These are phyloP conservation scores for Circinella minor DNA, from an alignment of 371 early-diverging fungal genomes.

Conservation along the genomic window DNA sequence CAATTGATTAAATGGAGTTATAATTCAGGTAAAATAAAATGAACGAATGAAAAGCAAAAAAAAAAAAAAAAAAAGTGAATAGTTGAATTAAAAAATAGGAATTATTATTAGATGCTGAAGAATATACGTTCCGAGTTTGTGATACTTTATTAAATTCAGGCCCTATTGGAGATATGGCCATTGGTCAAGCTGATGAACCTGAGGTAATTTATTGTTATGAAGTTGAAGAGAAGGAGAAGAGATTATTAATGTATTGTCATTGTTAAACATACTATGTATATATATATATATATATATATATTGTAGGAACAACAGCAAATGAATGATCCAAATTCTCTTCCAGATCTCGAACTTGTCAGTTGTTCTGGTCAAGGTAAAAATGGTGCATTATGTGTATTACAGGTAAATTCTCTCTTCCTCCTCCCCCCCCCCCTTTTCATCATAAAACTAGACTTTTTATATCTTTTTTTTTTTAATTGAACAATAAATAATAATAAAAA, in stretches of 20 bases:
- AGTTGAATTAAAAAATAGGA: too few relatives aligned
- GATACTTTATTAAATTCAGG: constrained; percentile 84
- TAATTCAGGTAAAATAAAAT: constrained; percentile 6
- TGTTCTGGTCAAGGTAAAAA: constrained; percentile 80
- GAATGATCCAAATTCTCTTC: constrained; percentile 20
- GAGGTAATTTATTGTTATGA: background rate
- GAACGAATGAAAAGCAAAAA: background rate
- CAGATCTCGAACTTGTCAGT: constrained; percentile 81
- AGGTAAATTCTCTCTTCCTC: constrained; percentile 11
- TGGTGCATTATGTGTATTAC: constrained; percentile 83
- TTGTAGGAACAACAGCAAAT: constrained; percentile 5
- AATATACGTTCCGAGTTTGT: constrained; percentile 69
- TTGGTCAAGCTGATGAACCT: constrained; percentile 62
- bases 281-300: constrained; percentile 7
- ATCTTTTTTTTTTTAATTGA: background rate
- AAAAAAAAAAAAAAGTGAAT: too few relatives aligned
- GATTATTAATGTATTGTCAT: constrained; percentile 12
- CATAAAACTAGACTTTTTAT: background rate
- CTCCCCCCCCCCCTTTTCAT: too few relatives aligned
- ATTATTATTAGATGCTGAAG: constrained; percentile 7
- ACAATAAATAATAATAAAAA: background rate
- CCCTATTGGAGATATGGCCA: constrained; percentile 77
- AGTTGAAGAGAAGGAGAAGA: too few relatives aligned
- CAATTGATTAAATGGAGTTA: constrained; percentile 72
- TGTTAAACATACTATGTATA: too few relatives aligned